These are phyloP conservation scores for Malbranchea zuffiana DNA, from an alignment of 2,329 filamentous ascomycete species.

Conservation along the genomic window DNA sequence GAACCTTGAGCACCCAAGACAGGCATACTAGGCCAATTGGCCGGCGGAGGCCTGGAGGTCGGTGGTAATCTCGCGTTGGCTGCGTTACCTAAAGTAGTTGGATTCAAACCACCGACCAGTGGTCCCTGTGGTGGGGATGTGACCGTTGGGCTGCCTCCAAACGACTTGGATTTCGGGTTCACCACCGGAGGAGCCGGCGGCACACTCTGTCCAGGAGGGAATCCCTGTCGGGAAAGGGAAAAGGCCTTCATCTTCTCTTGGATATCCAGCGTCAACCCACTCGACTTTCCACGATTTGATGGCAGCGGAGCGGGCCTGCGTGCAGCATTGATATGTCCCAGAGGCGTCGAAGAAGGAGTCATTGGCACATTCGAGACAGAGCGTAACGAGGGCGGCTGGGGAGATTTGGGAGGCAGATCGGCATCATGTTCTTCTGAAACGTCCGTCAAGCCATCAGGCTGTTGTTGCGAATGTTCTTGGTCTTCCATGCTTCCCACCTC, in stretches of 20 bases:
- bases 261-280: slow-evolving; percentile 51
- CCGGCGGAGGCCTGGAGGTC: slow-evolving; percentile 17
- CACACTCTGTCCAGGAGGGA: slow-evolving; percentile 1
- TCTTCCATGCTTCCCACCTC: no score
- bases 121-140: background rate
- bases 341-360: slow-evolving; percentile 71
- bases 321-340: slow-evolving; percentile 63
- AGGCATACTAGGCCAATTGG: slow-evolving; percentile 15
- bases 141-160: slow-evolving; percentile 2
- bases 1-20: slow-evolving; percentile 2
- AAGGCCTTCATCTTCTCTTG: slow-evolving; percentile 61
- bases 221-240: slow-evolving; percentile 46
- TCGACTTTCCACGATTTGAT: slow-evolving; percentile 35
- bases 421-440: no score
- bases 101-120: slow-evolving; percentile 4
- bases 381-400: slow-evolving; percentile 30
- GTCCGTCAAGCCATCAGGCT: no score
- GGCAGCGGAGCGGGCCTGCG: slow-evolving; percentile 43
- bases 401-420: background rate
- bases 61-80: slow-evolving; percentile 16
- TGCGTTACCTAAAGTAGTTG: slow-evolving; percentile 6
- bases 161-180: background rate
- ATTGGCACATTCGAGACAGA: slow-evolving; percentile 38
- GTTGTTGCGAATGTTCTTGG: no score
- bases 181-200: no score